Conservation (phyloP, 2,329 filamentous ascomycete genomes). For the Acarospora socialis region DNA sequence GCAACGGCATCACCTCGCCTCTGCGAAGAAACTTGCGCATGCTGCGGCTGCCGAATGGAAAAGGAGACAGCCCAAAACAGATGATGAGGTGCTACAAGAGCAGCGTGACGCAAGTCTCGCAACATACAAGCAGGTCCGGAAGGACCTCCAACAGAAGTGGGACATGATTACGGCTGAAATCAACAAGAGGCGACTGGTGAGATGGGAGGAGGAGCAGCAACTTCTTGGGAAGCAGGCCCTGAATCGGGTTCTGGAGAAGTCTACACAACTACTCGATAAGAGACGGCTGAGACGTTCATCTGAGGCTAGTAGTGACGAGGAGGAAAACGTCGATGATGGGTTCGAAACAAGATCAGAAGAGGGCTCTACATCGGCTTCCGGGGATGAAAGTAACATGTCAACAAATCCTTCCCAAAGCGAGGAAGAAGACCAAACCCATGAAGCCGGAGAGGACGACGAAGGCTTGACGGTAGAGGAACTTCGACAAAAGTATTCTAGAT, state of each 20-base stretch:
- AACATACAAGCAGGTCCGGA: slow-evolving; percentile 58
- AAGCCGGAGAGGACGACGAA: slow-evolving; percentile 29
- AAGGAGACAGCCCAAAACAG: slow-evolving; percentile 56
- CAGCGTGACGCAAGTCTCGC: slow-evolving; percentile 51
- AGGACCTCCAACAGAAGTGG: slow-evolving; percentile 48
- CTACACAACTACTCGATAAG: slow-evolving; percentile 35
- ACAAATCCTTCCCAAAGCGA: slow-evolving; percentile 31
- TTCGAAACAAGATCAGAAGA: slow-evolving; percentile 25
- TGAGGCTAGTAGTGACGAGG: slow-evolving; percentile 38
- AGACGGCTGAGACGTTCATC: slow-evolving; percentile 30
- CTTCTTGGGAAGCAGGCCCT: slow-evolving; percentile 34
- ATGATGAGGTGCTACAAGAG: slow-evolving; percentile 71
- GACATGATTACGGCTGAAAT: slow-evolving; percentile 44
- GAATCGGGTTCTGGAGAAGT: slow-evolving; percentile 38
- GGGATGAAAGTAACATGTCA: slow-evolving; percentile 31
- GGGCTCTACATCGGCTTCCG: slow-evolving; percentile 22
- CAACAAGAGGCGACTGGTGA: slow-evolving; percentile 39
- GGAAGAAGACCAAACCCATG: slow-evolving; percentile 26
- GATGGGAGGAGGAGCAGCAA: slow-evolving; percentile 48
- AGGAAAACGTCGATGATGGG: slow-evolving; percentile 55
- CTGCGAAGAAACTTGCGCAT: slow-evolving; percentile 66
- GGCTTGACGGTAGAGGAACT: slow-evolving; percentile 33
- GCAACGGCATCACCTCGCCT: slow-evolving; percentile 58
- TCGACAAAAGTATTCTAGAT: slow-evolving; percentile 33
- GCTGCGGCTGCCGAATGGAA: slow-evolving; percentile 65